Conservation (phyloP, 2,329 filamentous ascomycete genomes). For the Intubia oerlemansii region DNA sequence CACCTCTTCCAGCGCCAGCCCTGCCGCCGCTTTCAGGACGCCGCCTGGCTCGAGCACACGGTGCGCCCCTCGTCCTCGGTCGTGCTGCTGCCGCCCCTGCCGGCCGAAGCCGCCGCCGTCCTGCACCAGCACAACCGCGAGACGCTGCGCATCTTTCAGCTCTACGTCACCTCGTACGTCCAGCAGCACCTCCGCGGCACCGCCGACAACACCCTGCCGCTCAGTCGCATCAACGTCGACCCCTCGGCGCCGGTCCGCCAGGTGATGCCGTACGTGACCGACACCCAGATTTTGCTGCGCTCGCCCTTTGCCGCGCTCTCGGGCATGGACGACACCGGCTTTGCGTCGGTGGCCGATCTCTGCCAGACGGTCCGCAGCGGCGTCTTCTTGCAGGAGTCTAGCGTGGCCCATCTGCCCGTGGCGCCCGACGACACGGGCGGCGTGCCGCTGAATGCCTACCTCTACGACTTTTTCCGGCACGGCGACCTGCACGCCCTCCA, state of each 20-base stretch:
- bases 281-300: too few species aligned
- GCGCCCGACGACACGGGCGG: conserved; percentile 29
- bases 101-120: conserved; percentile 30
- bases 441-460: conserved; percentile 39
- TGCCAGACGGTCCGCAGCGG: conserved; percentile 42
- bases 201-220: conserved; percentile 33
- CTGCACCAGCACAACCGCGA: conserved; percentile 41
- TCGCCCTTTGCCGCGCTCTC: too few species aligned
- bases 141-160: conserved; percentile 42
- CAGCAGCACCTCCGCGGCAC: conserved; percentile 33
- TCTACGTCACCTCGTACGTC: conserved; percentile 49
- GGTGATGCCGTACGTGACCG: conserved; percentile 22
- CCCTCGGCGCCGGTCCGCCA: neutral
- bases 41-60: conserved; percentile 23
- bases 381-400: conserved; percentile 54
- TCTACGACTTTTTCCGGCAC: conserved; percentile 61
- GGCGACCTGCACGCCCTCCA: conserved; percentile 39
- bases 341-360: too few species aligned
- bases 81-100: conserved; percentile 43
- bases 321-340: too few species aligned
- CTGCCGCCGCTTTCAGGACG: conserved; percentile 21
- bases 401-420: conserved; percentile 46
- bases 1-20: conserved; percentile 47
- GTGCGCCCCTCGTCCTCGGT: conserved; percentile 38
- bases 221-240: conserved; percentile 27